These are phyloP conservation scores for Lantana camara DNA, from an alignment of 257 asterid genomes.

Conservation along the genomic window DNA sequence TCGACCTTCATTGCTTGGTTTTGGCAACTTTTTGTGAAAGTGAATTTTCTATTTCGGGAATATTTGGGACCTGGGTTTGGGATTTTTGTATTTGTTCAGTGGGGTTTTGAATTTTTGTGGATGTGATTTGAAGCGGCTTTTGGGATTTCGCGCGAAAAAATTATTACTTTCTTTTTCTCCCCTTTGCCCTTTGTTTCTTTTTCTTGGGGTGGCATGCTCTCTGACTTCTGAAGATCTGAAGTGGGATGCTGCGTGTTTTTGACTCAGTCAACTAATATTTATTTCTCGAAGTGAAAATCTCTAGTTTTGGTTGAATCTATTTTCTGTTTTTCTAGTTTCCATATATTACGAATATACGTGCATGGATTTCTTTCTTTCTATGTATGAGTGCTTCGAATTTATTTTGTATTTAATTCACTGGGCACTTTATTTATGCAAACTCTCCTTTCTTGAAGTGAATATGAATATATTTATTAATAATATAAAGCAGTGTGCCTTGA, in stretches of 20 bases:
- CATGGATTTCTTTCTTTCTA: constrained; percentile 30
- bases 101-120: constrained; percentile 27
- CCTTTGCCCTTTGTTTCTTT: constrained; percentile 11
- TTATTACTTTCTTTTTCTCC: neutral
- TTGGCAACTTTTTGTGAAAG: constrained; percentile 23
- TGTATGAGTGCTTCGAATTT: constrained; percentile 26
- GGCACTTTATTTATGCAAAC: constrained; percentile 31
- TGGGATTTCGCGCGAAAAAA: constrained; percentile 65
- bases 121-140: constrained; percentile 34
- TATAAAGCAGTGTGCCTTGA: constrained; percentile 30
- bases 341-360: constrained; percentile 13
- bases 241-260: constrained; percentile 45
- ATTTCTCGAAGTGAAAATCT: constrained; percentile 11
- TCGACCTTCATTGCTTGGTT: neutral
- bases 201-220: constrained; percentile 19
- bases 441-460: constrained; percentile 14
- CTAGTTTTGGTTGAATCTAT: constrained; percentile 22
- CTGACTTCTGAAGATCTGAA: constrained; percentile 59
- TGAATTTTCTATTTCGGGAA: constrained; percentile 47
- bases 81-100: constrained; percentile 10
- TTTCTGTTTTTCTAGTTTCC: constrained; percentile 25
- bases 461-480: constrained; percentile 14
- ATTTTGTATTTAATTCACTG: constrained; percentile 32
- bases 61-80: constrained; percentile 19
- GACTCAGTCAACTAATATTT: constrained; percentile 53